Conservation (phyloP, 192 early-diverging fungal species). For the Podila epicladia region DNA sequence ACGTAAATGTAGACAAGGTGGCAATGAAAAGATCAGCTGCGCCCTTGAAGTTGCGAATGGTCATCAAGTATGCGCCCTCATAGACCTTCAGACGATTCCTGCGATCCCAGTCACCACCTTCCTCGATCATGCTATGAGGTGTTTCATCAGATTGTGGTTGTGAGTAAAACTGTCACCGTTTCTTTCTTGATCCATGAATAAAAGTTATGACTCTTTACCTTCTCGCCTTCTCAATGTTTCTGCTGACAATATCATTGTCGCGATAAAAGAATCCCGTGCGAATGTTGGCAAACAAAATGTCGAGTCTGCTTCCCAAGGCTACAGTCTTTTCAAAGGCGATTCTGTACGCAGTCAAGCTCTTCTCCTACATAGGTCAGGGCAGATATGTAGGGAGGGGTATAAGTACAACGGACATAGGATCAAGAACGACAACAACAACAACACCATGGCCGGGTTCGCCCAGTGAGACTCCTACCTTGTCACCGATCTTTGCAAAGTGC, state of each 20-base stretch:
- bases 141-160: neutral
- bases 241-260: slow-evolving; percentile 80
- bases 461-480: slow-evolving; percentile 69
- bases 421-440: no score
- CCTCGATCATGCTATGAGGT: slow-evolving; percentile 84
- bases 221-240: slow-evolving; percentile 85
- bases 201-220: slow-evolving; percentile 41
- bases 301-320: slow-evolving; percentile 92
- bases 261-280: slow-evolving; percentile 95
- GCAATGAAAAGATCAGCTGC: slow-evolving; percentile 92
- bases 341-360: slow-evolving; percentile 85
- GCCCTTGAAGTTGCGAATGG: slow-evolving; percentile 95
- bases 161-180: neutral
- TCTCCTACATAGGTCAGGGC: slow-evolving; percentile 65
- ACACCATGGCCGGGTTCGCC: no score
- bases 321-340: slow-evolving; percentile 88
- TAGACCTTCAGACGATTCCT: slow-evolving; percentile 98
- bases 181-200: neutral
- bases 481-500: slow-evolving; percentile 92
- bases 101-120: slow-evolving; percentile 99
- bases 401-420: neutral
- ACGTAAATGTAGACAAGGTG: slow-evolving; percentile 95
- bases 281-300: slow-evolving; percentile 92
- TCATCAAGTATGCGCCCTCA: slow-evolving; percentile 92
- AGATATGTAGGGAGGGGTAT: neutral